Base-by-base conservation (phyloP, 1,139 yeast species). In the Debaryomyces psychrophilus region DNA sequence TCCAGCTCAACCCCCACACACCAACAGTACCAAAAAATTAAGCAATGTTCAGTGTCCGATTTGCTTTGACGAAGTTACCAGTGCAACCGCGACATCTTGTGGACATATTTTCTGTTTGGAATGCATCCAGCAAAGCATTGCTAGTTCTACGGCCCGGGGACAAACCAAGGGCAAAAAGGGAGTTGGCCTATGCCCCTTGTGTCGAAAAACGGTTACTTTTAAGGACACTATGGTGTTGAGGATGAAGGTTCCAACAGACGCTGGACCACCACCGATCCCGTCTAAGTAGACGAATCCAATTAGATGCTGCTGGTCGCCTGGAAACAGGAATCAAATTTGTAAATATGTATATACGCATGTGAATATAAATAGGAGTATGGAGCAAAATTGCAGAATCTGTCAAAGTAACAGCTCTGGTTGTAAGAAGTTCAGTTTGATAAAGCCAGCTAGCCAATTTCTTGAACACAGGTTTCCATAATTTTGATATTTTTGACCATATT, bases 101-200 rank as follows among this genome's bases (percentile, higher is more conserved):
- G 80, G 80, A 6, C 80, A 75, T 52, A 60, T 75, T 2, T 75
- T 73, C 54, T 75, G 80, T 48, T 60, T 75, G 11, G 76, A 72
- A 36, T 75, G 80, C 51, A 64, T 75, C 28, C 76, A 67, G 54
- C 74, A 68, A 50, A 69, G 77, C 52, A 56, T 75, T 1, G 60
- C 77, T 7, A 65, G 75, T 39, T 72, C 78, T 1, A 61, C 66
- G 36, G 79, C 79, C 5, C 57, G 79, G 14, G 79, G 79, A 4
- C 79, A 74, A 50, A 59, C 58, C 1, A 50, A 64, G 29, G 67
- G 69, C 5, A 55, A 53, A 28, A 56, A 63, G 48, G 80, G 79
- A 4, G 64, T 61, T 7, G 80, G 79, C 0, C 59, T 73, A 29
- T 75, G 80, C 57, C 80, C 80, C 3, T 60, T 75, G 50, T 75